A percentile compares a stretch with the other conserved stretches of the same genome.
phyloP scores from a whole-genome alignment of 1,284 basidiomycete species.

The Tausonia pullulans region DNA sequence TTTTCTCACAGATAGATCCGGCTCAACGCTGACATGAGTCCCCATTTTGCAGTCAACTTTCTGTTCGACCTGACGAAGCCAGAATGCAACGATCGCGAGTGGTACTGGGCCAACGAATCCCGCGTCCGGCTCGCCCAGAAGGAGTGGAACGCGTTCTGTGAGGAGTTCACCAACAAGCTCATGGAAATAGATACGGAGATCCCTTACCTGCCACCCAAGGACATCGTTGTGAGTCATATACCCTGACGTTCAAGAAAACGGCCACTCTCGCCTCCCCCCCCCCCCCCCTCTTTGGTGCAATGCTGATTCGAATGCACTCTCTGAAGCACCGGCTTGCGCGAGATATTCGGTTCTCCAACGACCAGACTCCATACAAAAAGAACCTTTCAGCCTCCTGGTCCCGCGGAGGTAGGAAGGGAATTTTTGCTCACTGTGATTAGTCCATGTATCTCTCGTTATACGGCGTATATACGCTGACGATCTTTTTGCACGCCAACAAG shows the following conservation, averaged over 20 bases:
- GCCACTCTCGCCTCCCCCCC: background rate
- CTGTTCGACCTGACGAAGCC: constrained; percentile 58
- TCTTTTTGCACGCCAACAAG: background rate
- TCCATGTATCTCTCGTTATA: background rate
- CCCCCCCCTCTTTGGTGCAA: background rate
- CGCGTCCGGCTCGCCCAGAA: constrained; percentile 19
- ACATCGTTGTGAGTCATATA: constrained; percentile 44
- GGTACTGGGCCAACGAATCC: constrained; percentile 39
- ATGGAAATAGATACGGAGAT: constrained; percentile 64
- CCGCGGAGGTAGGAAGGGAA: constrained; percentile 28
- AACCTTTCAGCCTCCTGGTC: constrained; percentile 35
- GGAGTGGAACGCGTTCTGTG: constrained; percentile 77
- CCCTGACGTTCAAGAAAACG: background rate
- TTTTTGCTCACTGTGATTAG: constrained; percentile 32
- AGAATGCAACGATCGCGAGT: constrained; percentile 72
- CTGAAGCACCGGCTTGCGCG: constrained; percentile 36
- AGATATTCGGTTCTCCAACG: constrained; percentile 69
- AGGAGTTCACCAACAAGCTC: constrained; percentile 52
- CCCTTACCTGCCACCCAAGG: constrained; percentile 72
- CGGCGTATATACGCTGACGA: background rate
- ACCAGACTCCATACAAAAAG: constrained; percentile 86
- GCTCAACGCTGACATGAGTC: no score
- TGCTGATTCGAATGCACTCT: background rate
- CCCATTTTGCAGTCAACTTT: constrained; percentile 46
- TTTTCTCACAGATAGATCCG: constrained; percentile 40